These are phyloP conservation scores for Echinosophora koreensis DNA, from an alignment of 306 rosid species.

Conservation along the genomic window DNA sequence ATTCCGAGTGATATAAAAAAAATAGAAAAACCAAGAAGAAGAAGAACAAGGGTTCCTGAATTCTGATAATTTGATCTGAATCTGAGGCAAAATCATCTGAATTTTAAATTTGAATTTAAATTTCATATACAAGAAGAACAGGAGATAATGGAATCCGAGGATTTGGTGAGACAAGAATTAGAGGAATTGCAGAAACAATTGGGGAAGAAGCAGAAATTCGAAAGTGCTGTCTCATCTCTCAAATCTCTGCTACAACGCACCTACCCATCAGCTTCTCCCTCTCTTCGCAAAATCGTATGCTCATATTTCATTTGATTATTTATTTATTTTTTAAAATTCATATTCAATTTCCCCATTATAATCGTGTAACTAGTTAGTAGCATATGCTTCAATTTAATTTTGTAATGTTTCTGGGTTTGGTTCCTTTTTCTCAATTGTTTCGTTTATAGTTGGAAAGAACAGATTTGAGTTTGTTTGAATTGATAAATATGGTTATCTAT, in stretches of 20 bases:
- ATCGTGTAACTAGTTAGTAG: neutral
- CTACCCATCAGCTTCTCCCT: slow-evolving; percentile 71
- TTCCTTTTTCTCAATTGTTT: slow-evolving; percentile 23
- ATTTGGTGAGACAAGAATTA: slow-evolving; percentile 57
- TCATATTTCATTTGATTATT: neutral
- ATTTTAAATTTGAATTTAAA: slow-evolving; percentile 19
- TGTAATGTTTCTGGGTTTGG: slow-evolving; percentile 1
- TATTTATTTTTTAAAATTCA: neutral
- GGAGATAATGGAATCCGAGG: slow-evolving; percentile 63
- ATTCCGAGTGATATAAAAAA: neutral
- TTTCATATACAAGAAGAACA: neutral
- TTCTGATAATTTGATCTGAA: slow-evolving; percentile 6
- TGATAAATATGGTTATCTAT: slow-evolving; percentile 1
- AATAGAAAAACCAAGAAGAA: neutral
- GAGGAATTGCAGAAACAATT: slow-evolving; percentile 79
- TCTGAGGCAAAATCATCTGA: neutral
- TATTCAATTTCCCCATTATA: neutral
- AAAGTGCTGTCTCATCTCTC: slow-evolving; percentile 70
- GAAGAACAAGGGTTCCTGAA: slow-evolving; percentile 29
- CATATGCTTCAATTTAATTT: slow-evolving; percentile 13
- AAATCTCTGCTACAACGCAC: slow-evolving; percentile 61
- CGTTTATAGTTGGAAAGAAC: neutral
- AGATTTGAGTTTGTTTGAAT: slow-evolving; percentile 23
- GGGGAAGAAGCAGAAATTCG: slow-evolving; percentile 79
- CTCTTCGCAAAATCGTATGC: slow-evolving; percentile 72